These are phyloP conservation scores for Agrocybe pediades DNA, from an alignment of 768 basidiomycete species.

Conservation along the genomic window DNA sequence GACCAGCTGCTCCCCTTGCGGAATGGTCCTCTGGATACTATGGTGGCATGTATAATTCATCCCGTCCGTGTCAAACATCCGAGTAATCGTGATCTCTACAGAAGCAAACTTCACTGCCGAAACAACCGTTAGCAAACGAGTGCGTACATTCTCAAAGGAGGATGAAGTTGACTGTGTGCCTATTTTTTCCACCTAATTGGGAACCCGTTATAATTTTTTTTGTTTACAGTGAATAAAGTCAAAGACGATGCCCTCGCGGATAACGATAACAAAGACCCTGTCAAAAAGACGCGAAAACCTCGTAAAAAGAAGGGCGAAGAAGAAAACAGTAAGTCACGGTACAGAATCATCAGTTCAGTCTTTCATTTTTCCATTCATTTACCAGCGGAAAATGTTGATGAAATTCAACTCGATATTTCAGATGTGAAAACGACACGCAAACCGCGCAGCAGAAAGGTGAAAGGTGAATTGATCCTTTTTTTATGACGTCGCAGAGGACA, in stretches of 20 bases:
- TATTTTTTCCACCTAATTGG: too few species aligned
- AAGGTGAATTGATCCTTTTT: neutral
- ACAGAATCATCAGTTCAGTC: too few species aligned
- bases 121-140: too few species aligned
- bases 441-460: neutral
- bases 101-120: too few species aligned
- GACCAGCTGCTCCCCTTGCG: slow-evolving; percentile 39
- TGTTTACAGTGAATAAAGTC: too few species aligned
- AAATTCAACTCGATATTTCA: neutral
- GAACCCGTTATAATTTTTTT: too few species aligned
- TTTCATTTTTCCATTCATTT: neutral
- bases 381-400: neutral
- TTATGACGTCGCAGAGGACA: neutral
- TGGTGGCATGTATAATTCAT: neutral
- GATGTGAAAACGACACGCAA: neutral
- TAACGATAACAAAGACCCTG: too few species aligned
- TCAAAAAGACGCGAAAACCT: neutral
- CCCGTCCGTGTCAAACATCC: slow-evolving; percentile 1
- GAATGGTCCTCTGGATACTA: slow-evolving; percentile 31
- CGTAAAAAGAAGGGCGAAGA: neutral
- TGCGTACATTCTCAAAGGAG: too few species aligned
- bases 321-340: neutral
- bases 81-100: slow-evolving; percentile 2
- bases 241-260: neutral
- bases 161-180: too few species aligned